Conservation (phyloP, 306 rosid species). For the Vigna angularis region DNA sequence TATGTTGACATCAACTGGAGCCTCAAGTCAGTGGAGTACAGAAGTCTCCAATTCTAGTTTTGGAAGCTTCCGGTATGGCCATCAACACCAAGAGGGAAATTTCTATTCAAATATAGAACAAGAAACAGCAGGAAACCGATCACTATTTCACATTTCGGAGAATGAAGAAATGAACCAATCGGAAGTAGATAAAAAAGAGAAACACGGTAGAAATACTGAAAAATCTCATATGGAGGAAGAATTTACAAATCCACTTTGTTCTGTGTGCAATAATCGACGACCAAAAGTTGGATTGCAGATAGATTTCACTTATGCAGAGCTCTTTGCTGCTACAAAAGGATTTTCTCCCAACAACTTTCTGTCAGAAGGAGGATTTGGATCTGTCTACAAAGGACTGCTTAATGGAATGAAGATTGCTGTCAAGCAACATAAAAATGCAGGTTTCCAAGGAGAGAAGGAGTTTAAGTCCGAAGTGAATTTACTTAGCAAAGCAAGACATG, state of each 20-base stretch:
- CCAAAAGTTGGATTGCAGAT: slow-evolving; percentile 60
- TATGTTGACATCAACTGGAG: slow-evolving; percentile 15
- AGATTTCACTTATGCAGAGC: slow-evolving; percentile 72
- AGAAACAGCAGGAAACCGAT: slow-evolving; percentile 41
- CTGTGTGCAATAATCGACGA: slow-evolving; percentile 65
- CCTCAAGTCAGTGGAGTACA: slow-evolving; percentile 31
- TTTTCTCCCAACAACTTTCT: slow-evolving; percentile 65
- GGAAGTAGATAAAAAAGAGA: slow-evolving; percentile 26
- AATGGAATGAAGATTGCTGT: slow-evolving; percentile 74
- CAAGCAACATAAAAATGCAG: slow-evolving; percentile 72
- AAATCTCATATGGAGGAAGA: slow-evolving; percentile 47
- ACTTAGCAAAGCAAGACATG: slow-evolving; percentile 83
- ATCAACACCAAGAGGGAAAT: slow-evolving; percentile 35
- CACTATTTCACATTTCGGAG: slow-evolving; percentile 40
- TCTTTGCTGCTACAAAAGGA: slow-evolving; percentile 61
- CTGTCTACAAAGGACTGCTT: slow-evolving; percentile 67
- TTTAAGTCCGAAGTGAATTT: slow-evolving; percentile 77
- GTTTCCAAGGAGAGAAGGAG: slow-evolving; percentile 86
- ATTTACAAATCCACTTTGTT: slow-evolving; percentile 52
- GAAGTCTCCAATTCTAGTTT: slow-evolving; percentile 30
- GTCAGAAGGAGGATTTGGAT: slow-evolving; percentile 93
- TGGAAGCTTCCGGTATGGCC: not conserved
- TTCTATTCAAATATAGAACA: slow-evolving; percentile 29
- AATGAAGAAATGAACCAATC: slow-evolving; percentile 39
- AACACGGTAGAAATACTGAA: slow-evolving; percentile 31